Evolutionary conservation across 306 rosid genomes (phyloP).

Genomic region (Prunus padus): DNA sequence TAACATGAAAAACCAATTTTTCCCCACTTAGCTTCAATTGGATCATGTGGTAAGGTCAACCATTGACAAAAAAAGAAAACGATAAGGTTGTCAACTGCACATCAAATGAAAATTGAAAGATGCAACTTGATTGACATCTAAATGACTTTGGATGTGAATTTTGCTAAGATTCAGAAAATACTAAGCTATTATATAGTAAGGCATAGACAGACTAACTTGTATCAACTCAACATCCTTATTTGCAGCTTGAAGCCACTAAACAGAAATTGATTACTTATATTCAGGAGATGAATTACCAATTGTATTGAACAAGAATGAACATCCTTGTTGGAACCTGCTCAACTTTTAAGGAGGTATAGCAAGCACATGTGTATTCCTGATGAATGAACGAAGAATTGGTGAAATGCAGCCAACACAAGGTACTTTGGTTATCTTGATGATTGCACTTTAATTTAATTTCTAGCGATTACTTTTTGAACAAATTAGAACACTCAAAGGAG

Average conservation of each 20-base stretch:
- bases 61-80: no score
- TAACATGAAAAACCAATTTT: not conserved
- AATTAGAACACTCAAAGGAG: not conserved
- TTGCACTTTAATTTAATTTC: not conserved
- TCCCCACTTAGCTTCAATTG: not conserved
- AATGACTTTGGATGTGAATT: not conserved
- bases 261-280: no score
- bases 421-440: not conserved
- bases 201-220: not conserved
- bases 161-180: not conserved
- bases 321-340: conserved; percentile 5
- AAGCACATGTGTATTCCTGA: not conserved
- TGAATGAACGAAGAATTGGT: not conserved
- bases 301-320: not conserved
- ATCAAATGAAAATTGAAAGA: not conserved
- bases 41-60: not conserved
- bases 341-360: not conserved
- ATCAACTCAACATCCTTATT: not conserved
- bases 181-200: not conserved
- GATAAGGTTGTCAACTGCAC: not conserved
- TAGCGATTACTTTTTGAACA: not conserved
- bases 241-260: not conserved
- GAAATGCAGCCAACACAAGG: not conserved
- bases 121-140: conserved; percentile 1
- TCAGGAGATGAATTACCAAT: not conserved